Percentiles rank a stretch among this genome's conserved stretches.
These are phyloP conservation scores for Trichoderma gracile DNA, from an alignment of 2,329 filamentous ascomycete species.

Conservation along the genomic window DNA sequence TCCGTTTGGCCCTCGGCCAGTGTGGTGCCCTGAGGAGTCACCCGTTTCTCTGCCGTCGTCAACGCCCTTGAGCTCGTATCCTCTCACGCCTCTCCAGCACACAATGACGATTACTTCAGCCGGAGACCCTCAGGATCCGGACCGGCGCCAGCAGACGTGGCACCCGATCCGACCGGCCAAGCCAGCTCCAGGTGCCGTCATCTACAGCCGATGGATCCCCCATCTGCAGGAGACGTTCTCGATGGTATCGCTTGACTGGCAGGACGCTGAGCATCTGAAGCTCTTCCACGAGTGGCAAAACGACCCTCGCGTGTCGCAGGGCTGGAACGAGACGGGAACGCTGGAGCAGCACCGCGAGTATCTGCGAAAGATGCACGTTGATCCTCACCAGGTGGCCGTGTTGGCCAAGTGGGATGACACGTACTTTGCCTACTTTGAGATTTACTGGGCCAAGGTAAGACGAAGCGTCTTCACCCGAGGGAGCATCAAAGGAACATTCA, in stretches of 20 bases:
- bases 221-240: constrained; percentile 75
- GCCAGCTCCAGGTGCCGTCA: constrained; percentile 66
- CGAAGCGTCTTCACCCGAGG: too few relatives aligned
- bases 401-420: constrained; percentile 71
- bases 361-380: constrained; percentile 65
- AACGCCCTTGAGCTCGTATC: constrained; percentile 47
- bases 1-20: constrained; percentile 63
- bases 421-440: constrained; percentile 75
- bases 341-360: constrained; percentile 74
- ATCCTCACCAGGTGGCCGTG: constrained; percentile 70
- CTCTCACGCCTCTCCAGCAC: constrained; percentile 52
- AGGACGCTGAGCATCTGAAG: constrained; percentile 62
- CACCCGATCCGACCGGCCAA: constrained; percentile 73
- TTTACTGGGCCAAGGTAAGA: constrained; percentile 69
- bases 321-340: constrained; percentile 78
- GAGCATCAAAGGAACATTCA: background rate
- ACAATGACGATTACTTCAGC: constrained; percentile 43
- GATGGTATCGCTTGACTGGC: constrained; percentile 71
- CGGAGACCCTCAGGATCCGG: constrained; percentile 45
- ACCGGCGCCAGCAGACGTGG: constrained; percentile 54
- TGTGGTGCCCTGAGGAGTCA: constrained; percentile 57
- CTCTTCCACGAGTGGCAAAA: constrained; percentile 83
- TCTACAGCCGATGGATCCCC: constrained; percentile 78
- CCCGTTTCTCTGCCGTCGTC: constrained; percentile 40
- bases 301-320: constrained; percentile 75